These are phyloP conservation scores for Ogataea pignaliae DNA, from an alignment of 805 yeast species.

Conservation along the genomic window DNA sequence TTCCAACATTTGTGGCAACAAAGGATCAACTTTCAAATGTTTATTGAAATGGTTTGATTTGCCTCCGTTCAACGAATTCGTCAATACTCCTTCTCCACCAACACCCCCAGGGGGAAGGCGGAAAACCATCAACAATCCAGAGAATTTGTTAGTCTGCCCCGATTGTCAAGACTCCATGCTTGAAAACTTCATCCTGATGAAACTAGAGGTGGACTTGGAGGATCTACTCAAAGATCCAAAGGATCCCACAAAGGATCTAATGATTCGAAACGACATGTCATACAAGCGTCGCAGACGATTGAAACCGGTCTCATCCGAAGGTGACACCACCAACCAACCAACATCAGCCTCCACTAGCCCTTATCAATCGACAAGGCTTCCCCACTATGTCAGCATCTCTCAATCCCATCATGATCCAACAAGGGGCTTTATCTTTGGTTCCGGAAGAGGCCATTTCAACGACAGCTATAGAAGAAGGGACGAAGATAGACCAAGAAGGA, in stretches of 20 bases:
- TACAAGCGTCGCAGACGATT: slow-evolving; percentile 28
- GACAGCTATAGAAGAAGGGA: slow-evolving; percentile 13
- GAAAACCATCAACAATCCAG: slow-evolving; percentile 27
- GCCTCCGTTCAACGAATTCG: slow-evolving; percentile 33
- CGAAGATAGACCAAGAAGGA: slow-evolving; percentile 17
- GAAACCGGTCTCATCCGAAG: slow-evolving; percentile 11
- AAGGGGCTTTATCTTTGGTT: slow-evolving; percentile 15
- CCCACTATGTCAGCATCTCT: not conserved
- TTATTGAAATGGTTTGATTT: slow-evolving; percentile 33
- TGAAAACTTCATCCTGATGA: slow-evolving; percentile 27
- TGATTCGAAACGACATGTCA: slow-evolving; percentile 25
- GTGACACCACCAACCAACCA: not conserved
- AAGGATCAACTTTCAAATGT: slow-evolving; percentile 22
- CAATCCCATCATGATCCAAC: slow-evolving; percentile 11
- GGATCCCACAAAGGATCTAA: slow-evolving; percentile 10
- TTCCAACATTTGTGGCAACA: slow-evolving; percentile 22
- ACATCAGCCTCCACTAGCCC: not conserved
- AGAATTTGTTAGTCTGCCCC: slow-evolving; percentile 29
- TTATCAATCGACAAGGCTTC: not conserved
- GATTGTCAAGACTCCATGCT: slow-evolving; percentile 25
- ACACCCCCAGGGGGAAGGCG: slow-evolving; percentile 28
- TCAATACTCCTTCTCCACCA: slow-evolving; percentile 30
- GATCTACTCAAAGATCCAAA: slow-evolving; percentile 19
- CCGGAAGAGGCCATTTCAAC: slow-evolving; percentile 13
- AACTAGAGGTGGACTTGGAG: slow-evolving; percentile 27